Percentiles rank a stretch among this genome's conserved stretches.
Conservation (phyloP, 768 basidiomycete genomes). For the Tricholoma sp. region DNA sequence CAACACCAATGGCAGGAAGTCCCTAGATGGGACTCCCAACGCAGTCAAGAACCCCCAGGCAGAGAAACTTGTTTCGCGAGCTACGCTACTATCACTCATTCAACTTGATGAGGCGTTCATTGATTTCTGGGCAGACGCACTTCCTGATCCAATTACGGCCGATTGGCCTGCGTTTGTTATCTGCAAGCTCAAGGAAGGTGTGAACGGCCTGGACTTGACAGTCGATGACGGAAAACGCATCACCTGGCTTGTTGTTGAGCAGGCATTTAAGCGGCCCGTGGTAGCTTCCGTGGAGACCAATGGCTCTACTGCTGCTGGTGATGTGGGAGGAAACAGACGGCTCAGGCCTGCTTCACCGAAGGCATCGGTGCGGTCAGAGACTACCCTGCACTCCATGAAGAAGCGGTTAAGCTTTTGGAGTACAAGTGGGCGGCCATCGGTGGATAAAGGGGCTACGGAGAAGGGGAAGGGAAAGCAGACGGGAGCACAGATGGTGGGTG, state of each 20-base stretch:
- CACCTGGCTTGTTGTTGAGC: slow-evolving; percentile 69
- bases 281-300: slow-evolving; percentile 20
- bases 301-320: slow-evolving; percentile 5
- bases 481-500: slow-evolving; percentile 44
- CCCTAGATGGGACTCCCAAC: slow-evolving; percentile 18
- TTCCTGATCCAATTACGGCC: slow-evolving; percentile 61
- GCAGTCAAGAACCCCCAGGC: slow-evolving; percentile 15
- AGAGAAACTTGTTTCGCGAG: slow-evolving; percentile 30
- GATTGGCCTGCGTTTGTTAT: slow-evolving; percentile 68
- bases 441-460: slow-evolving; percentile 22
- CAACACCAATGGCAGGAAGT: slow-evolving; percentile 14
- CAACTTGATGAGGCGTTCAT: slow-evolving; percentile 77
- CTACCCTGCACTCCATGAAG: slow-evolving; percentile 43
- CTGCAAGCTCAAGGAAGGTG: slow-evolving; percentile 54
- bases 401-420: slow-evolving; percentile 66
- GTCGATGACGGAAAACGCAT: slow-evolving; percentile 34
- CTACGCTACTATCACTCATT: slow-evolving; percentile 41
- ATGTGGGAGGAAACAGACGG: slow-evolving; percentile 4
- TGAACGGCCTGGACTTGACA: slow-evolving; percentile 17
- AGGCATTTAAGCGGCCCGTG: slow-evolving; percentile 40
- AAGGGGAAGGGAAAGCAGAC: slow-evolving; percentile 30
- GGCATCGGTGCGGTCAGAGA: slow-evolving; percentile 40
- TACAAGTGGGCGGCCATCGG: slow-evolving; percentile 25
- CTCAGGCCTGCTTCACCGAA: slow-evolving; percentile 35
- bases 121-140: slow-evolving; percentile 76